Percentiles rank a stretch among this genome's conserved stretches.
Conservation (phyloP, 164 flowering plant genomes). For the Akebia trifoliata region DNA sequence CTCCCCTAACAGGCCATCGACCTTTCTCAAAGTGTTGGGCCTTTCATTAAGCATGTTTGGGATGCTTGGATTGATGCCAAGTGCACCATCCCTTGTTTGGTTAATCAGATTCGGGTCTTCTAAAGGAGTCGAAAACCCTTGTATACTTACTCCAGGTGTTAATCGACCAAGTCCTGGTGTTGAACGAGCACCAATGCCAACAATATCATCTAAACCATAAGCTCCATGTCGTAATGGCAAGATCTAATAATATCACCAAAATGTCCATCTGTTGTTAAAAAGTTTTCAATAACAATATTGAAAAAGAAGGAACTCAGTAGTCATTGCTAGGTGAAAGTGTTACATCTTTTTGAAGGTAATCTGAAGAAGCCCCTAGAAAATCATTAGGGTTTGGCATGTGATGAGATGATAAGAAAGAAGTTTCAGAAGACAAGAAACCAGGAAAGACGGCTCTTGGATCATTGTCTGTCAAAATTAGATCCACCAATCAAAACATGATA, state of each 20-base stretch:
- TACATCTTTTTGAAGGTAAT: constrained; percentile 38
- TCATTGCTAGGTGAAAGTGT: constrained; percentile 2
- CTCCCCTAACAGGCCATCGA: constrained; percentile 23
- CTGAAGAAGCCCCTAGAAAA: constrained; percentile 26
- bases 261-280: neutral
- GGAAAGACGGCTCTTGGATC: constrained; percentile 32
- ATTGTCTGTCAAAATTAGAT: constrained; percentile 19
- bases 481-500: constrained; percentile 7
- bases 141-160: constrained; percentile 26
- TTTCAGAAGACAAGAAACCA: constrained; percentile 41
- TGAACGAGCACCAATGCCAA: constrained; percentile 24
- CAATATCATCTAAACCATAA: constrained; percentile 32
- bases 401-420: constrained; percentile 25
- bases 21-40: constrained; percentile 29
- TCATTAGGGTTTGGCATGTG: constrained; percentile 22
- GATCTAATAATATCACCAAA: constrained; percentile 23
- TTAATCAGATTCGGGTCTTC: constrained; percentile 32
- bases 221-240: constrained; percentile 31
- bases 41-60: constrained; percentile 33
- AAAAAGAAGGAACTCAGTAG: neutral
- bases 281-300: neutral
- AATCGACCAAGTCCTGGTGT: constrained; percentile 35
- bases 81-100: constrained; percentile 37
- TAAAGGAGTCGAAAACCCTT: constrained; percentile 29
- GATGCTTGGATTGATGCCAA: constrained; percentile 22